Base-by-base conservation (phyloP, 129 eudicot species). In the Tagetes erecta region DNA sequence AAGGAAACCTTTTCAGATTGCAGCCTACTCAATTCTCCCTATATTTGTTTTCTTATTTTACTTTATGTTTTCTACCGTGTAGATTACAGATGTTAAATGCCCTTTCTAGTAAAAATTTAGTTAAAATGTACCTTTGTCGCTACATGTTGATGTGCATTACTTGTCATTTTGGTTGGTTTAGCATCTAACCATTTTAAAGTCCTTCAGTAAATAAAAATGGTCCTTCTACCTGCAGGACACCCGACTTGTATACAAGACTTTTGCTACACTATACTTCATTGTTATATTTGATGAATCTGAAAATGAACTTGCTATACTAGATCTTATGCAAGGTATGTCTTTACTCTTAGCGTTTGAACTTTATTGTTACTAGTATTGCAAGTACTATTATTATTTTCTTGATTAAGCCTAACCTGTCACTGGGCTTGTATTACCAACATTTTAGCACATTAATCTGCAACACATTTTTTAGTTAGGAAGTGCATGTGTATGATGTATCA, bases 221-320 rank as follows among this genome's bases (percentile, higher is more conserved):
- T 58, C 67, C 27, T 59, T 79, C 73, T 60, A 9, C 49, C n/a
- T 89, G 87, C 93, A 91, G 99, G 96, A 85, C 85, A 76, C 86
- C 34, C 82, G 90, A 82, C 91, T 94, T 72, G 99, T 87, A 44
- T 94, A 91, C 86, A 94, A 94, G 83, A 90, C 88, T 41, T 91
- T 75, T 75, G 99, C 96, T 13, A 91, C 99, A 5, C 81, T 94
- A 37, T 91, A 88, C 86, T 83, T 94, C 64, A 88, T 94, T 27
- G 79, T 94, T 81, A 80, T 94, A 70, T 91, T 88, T 80, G 99
- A 94, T 74, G 84, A 80, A 37, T 86, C 96, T 59, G 99, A 94
- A 78, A 94, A 94, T 68, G 99, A 94, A 85, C 88, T 94, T 58
- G 99, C 97, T 31, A 94, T 94, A 84, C 84, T 94, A 56, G 99